Conservation (phyloP, 106 monocot species). For the Hemerocallis citrina region DNA sequence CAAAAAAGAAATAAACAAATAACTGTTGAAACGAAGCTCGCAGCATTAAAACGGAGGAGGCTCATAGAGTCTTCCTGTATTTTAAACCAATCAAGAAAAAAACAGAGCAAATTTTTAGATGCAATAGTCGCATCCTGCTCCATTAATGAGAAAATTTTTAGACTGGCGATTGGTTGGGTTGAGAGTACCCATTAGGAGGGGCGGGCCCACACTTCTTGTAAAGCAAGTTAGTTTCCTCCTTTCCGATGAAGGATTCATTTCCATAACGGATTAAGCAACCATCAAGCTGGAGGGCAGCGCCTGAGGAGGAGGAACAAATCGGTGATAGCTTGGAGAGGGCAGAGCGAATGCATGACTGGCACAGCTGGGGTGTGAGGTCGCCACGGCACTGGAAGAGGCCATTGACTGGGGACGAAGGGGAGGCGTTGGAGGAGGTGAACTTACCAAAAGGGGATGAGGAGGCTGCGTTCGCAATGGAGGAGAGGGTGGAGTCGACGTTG, state of each 20-base stretch:
- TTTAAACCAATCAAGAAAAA: background rate
- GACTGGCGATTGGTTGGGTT: background rate
- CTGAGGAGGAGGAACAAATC: constrained; percentile 54
- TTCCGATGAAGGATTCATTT: constrained; percentile 67
- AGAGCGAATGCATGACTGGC: constrained; percentile 57
- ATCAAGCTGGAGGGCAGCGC: constrained; percentile 71
- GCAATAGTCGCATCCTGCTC: too few relatives aligned
- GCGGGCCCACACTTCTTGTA: constrained; percentile 66
- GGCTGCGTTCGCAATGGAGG: constrained; percentile 68
- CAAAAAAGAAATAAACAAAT: too few relatives aligned
- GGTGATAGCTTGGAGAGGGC: constrained; percentile 49
- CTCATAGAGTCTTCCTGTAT: background rate
- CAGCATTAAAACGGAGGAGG: background rate
- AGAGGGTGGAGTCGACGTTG: constrained; percentile 70
- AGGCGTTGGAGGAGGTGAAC: constrained; percentile 64
- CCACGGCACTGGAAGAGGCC: constrained; percentile 90
- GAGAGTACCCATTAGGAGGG: background rate
- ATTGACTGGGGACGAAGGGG: constrained; percentile 27
- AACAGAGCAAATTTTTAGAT: background rate
- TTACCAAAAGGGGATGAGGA: constrained; percentile 40
- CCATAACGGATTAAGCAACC: constrained; percentile 75
- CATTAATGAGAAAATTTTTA: too few relatives aligned
- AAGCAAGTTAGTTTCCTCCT: constrained; percentile 51
- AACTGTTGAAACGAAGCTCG: background rate
- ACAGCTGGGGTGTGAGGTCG: constrained; percentile 48